Conservation (phyloP, 2,329 filamentous ascomycete genomes). For the Waltergamsia citrina region DNA sequence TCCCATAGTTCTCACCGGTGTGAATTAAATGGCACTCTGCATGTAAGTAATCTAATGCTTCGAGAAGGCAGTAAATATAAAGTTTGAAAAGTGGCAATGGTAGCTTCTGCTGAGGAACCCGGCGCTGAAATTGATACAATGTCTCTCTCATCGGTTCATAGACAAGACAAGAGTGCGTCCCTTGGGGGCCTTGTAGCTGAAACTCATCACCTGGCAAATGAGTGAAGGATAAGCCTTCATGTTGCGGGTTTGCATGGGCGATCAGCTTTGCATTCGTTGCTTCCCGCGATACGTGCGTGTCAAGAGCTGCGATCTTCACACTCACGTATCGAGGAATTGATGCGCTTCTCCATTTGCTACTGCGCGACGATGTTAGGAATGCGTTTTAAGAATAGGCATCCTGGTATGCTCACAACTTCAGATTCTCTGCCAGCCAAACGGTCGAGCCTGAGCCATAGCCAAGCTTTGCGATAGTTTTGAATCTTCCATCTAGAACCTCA, state of each 20-base stretch:
- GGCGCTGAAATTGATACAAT: constrained; percentile 7
- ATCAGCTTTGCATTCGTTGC: constrained; percentile 6
- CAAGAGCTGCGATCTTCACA: constrained; percentile 10
- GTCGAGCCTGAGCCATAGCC: constrained; percentile 24
- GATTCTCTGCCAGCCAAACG: constrained; percentile 23
- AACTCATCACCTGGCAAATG: constrained; percentile 9
- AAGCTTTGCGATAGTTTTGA: constrained; percentile 23
- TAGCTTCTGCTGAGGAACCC: constrained; percentile 8
- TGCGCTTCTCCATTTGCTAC: too few relatives aligned
- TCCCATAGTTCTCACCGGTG: constrained; percentile 11
- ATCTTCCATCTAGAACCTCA: constrained; percentile 20
- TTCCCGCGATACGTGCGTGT: constrained; percentile 8
- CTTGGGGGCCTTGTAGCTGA: constrained; percentile 6
- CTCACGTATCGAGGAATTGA: too few relatives aligned
- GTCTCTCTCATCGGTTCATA: constrained; percentile 12
- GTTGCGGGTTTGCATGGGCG: constrained; percentile 7
- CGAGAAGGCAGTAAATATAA: constrained; percentile 9
- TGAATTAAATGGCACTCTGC: constrained; percentile 10
- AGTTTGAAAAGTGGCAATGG: constrained; percentile 8
- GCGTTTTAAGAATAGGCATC: too few relatives aligned
- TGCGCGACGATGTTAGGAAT: too few relatives aligned
- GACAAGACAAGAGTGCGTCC: constrained; percentile 11
- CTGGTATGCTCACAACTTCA: constrained; percentile 8
- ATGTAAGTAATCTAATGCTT: constrained; percentile 11
- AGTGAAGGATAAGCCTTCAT: constrained; percentile 7